Evolutionary conservation across 208 protist genomes (phyloP).

Genomic region (Strigomonas galati): DNA sequence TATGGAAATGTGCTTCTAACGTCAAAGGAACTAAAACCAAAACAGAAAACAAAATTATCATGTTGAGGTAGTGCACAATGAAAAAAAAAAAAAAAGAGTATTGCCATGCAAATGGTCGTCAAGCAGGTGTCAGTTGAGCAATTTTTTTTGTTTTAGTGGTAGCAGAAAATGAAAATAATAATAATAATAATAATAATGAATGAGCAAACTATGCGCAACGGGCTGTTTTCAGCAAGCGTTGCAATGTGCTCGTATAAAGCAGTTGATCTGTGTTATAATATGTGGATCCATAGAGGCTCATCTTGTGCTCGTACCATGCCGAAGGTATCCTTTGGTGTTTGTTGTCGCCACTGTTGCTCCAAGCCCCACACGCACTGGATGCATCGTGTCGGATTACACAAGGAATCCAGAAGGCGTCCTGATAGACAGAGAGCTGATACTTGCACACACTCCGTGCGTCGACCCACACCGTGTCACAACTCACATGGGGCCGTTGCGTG

Average conservation of each 20-base stretch:
- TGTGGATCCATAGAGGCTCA: not conserved
- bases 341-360: not conserved
- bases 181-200: conserved; percentile 3
- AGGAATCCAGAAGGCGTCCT: conserved; percentile 40
- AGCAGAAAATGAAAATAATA: not conserved
- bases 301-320: not conserved
- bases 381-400: not conserved
- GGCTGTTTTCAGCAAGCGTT: not conserved
- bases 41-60: not conserved
- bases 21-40: not conserved
- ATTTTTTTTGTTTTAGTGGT: too few relatives aligned
- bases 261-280: conserved; percentile 20
- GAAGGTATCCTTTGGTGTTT: not conserved
- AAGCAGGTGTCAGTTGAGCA: too few relatives aligned
- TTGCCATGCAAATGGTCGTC: too few relatives aligned
- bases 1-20: not conserved
- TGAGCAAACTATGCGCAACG: not conserved
- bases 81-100: too few relatives aligned
- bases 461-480: conserved; percentile 48
- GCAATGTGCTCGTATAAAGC: not conserved
- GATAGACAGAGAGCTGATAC: conserved; percentile 26
- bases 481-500: conserved; percentile 14
- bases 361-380: too few relatives aligned
- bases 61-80: too few relatives aligned
- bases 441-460: conserved; percentile 19